Evolutionary conservation across 331 rosid genomes (phyloP), one percentile per base, ranked within the genome.

Genomic region (Quercus phellos): DNA sequence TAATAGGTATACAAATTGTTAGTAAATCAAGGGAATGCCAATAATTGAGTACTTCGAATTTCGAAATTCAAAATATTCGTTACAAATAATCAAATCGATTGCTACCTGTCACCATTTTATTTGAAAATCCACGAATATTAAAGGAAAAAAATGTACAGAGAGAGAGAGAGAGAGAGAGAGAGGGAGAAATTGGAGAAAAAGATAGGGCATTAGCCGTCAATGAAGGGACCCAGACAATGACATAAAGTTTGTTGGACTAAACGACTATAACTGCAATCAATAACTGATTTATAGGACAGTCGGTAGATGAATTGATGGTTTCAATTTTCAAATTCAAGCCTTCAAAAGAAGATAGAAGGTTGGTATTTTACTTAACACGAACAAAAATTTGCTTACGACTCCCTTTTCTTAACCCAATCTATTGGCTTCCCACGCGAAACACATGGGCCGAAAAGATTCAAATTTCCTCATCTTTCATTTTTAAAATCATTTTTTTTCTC

Each of bases 181-280:
- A 24, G 26, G 26, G 26, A 24, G 3, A 38, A 73, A 51, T 19
- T 2, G 3, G 35, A 1, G 16, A 59, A 13, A 27, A 35, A 38
- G 46, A 16, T 17, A 4, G 53, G 54, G 70, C 38, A 84, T 55
- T 22, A 18, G 71, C 78, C 81, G 79, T 82, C 83, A 63, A 59
- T 35, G 6, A 2, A 1, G 83, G 89, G 92, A 50, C 90, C 94
- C 87, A 58, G 0, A 64, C 27, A 19, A 72, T 14, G 73, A 68
- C 79, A 6, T 7, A 51, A 13, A 4, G 7, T 8, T 35, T 81
- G 76, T 80, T 81, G 72, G 78, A 78, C 90, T 27, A 73, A 84
- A 83, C 87, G 68, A 74, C 80, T 80, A 35, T 46, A 86, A 87
- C 90, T 4, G 94, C 82, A n/a, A 27, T 68, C 46, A 24, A 19